Conservation (phyloP, 2,329 filamentous ascomycete species). For the Penicillium sp. region DNA sequence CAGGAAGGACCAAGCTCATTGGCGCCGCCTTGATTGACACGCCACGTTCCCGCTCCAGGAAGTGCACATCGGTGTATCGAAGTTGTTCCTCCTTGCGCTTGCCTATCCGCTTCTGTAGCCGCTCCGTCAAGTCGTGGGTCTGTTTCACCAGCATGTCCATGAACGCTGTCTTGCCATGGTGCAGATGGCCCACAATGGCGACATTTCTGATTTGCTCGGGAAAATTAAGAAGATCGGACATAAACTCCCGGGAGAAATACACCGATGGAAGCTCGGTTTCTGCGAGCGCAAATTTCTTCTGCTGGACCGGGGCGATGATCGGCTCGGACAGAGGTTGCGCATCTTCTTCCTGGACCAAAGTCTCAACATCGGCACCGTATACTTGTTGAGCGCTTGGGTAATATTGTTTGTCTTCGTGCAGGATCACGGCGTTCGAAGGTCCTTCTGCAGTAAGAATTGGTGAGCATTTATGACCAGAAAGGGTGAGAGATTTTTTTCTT, state of each 20-base stretch:
- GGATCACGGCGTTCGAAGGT: slow-evolving; percentile 92
- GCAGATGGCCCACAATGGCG: slow-evolving; percentile 86
- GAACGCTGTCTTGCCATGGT: slow-evolving; percentile 96
- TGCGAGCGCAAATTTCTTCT: slow-evolving; percentile 95
- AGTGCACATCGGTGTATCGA: slow-evolving; percentile 89
- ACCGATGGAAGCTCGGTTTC: slow-evolving; percentile 88
- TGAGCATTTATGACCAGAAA: background rate
- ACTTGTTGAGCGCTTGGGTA: slow-evolving; percentile 97
- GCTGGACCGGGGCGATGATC: slow-evolving; percentile 87
- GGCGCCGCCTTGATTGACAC: slow-evolving; percentile 90
- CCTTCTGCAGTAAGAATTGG: slow-evolving; percentile 63
- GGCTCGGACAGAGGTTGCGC: slow-evolving; percentile 88
- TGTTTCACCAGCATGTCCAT: slow-evolving; percentile 98
- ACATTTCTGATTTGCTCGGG: slow-evolving; percentile 93
- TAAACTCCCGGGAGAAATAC: slow-evolving; percentile 83
- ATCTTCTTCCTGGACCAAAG: slow-evolving; percentile 94
- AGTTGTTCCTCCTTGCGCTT: slow-evolving; percentile 84
- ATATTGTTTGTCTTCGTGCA: slow-evolving; percentile 99
- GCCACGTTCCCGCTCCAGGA: slow-evolving; percentile 84
- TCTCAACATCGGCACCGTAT: slow-evolving; percentile 92
- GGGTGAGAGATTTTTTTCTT: background rate
- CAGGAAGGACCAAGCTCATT: slow-evolving; percentile 89
- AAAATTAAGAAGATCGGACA: slow-evolving; percentile 95
- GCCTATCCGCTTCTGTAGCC: slow-evolving; percentile 77
- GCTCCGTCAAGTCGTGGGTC: slow-evolving; percentile 82